Percentiles rank a stretch among this genome's conserved stretches.
phyloP scores from a whole-genome alignment of 192 early-diverging fungal species.

The Blastocladiella britannica region DNA sequence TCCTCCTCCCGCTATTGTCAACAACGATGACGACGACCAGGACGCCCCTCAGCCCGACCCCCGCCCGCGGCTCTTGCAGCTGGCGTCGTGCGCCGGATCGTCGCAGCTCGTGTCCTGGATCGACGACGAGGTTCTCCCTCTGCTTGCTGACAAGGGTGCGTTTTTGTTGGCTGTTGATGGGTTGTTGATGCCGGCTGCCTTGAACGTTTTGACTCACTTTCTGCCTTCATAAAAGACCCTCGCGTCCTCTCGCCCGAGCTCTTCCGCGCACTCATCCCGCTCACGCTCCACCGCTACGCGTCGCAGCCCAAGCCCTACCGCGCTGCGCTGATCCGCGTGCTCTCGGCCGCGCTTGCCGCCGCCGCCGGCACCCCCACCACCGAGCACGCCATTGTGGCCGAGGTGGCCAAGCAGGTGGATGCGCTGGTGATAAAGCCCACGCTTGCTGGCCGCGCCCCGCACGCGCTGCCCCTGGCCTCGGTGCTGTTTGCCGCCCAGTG shows the following conservation, averaged over 20 bases:
- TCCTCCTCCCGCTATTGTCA: neutral
- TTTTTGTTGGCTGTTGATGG: no score
- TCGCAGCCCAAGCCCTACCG: neutral
- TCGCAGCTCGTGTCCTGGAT: no score
- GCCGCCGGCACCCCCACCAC: neutral
- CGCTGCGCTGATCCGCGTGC: neutral
- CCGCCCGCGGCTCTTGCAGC: no score
- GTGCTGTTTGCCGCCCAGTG: neutral
- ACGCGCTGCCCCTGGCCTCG: neutral
- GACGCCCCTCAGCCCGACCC: neutral
- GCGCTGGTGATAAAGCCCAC: neutral
- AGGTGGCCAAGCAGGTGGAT: neutral
- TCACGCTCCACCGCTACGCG: neutral
- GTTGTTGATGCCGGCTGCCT: no score
- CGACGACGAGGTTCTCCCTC: no score
- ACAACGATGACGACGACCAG: neutral
- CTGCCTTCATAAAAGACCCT: no score
- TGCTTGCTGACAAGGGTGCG: no score
- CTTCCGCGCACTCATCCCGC: neutral
- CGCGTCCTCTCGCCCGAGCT: neutral
- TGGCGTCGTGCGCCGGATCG: no score
- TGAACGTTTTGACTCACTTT: no score
- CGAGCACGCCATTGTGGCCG: neutral
- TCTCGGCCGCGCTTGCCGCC: neutral
- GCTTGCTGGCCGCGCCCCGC: neutral